phyloP scores from a whole-genome alignment of 1,284 basidiomycete species.

The Austroboletus rostrupii region DNA sequence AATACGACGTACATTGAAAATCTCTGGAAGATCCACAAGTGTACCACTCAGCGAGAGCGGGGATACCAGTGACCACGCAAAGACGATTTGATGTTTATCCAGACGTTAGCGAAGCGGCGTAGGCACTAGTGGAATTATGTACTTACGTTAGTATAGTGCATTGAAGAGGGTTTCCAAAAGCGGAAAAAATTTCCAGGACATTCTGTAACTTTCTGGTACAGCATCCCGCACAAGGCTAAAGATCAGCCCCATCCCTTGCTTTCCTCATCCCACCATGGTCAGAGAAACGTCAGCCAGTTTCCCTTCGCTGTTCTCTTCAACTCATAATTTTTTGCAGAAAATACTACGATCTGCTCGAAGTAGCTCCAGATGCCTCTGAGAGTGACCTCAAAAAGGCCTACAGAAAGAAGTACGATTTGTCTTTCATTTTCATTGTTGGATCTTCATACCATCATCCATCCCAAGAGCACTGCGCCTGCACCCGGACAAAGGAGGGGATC shows the following conservation, averaged over 20 bases:
- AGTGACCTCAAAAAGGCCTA: constrained; percentile 92
- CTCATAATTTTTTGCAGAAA: constrained; percentile 48
- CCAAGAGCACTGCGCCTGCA: constrained; percentile 82
- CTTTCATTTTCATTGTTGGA: not conserved
- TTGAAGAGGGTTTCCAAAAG: constrained; percentile 20
- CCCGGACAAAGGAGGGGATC: constrained; percentile 97
- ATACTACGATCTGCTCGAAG: constrained; percentile 88
- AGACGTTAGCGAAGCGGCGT: constrained; percentile 50
- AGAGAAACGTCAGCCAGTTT: constrained; percentile 56
- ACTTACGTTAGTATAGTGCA: not conserved
- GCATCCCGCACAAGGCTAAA: constrained; percentile 22
- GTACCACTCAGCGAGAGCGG: constrained; percentile 67
- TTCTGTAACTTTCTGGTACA: constrained; percentile 36
- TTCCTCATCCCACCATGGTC: constrained; percentile 47
- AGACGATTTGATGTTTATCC: constrained; percentile 89
- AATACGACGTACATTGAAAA: constrained; percentile 1
- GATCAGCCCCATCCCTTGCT: constrained; percentile 8
- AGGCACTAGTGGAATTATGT: not conserved
- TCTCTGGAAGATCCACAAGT: constrained; percentile 60
- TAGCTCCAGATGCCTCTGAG: constrained; percentile 72
- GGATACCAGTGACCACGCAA: constrained; percentile 86
- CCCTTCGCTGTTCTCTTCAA: constrained; percentile 1
- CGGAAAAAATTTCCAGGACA: constrained; percentile 36
- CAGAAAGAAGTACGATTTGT: constrained; percentile 72
- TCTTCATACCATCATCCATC: constrained; percentile 15